phyloP scores from a whole-genome alignment of 352 stramenopile species.

The Pythium dissotocum region DNA sequence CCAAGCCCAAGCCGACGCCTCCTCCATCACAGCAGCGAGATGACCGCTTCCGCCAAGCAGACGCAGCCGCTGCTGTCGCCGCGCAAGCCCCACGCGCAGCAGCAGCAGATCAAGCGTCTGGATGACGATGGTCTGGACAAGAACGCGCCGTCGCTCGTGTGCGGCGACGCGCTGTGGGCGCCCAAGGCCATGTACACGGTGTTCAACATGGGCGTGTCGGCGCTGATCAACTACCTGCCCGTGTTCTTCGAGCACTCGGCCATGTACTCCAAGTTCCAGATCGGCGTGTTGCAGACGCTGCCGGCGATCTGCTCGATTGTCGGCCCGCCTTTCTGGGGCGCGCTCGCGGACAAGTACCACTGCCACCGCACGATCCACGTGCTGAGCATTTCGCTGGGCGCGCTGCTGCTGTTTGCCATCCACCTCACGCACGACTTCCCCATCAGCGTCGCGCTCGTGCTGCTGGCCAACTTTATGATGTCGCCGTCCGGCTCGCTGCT shows the following conservation, averaged over 20 bases:
- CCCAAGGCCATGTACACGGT: slow-evolving; percentile 82
- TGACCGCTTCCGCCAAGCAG: slow-evolving; percentile 2
- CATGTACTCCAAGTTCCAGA: slow-evolving; percentile 73
- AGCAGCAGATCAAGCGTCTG: background rate
- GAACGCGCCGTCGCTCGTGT: slow-evolving; percentile 17
- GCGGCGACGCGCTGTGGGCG: slow-evolving; percentile 43
- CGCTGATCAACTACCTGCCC: slow-evolving; percentile 74
- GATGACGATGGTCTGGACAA: background rate
- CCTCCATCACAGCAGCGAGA: background rate
- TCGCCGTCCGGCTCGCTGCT: slow-evolving; percentile 61
- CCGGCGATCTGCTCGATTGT: slow-evolving; percentile 65
- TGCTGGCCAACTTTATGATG: slow-evolving; percentile 64
- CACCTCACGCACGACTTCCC: slow-evolving; percentile 59
- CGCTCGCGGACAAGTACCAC: slow-evolving; percentile 63
- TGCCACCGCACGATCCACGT: slow-evolving; percentile 69
- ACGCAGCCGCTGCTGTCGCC: slow-evolving; percentile 9
- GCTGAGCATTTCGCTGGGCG: slow-evolving; percentile 53
- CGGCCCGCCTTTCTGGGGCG: slow-evolving; percentile 72
- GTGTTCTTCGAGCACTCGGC: slow-evolving; percentile 73
- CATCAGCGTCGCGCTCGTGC: slow-evolving; percentile 50
- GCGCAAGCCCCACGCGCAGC: background rate
- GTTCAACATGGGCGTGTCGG: slow-evolving; percentile 60
- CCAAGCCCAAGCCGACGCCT: no score
- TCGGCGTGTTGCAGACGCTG: slow-evolving; percentile 72
- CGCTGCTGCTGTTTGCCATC: slow-evolving; percentile 58